Percentiles rank a stretch among this genome's conserved stretches.
These are phyloP conservation scores for Saccharomycopsis crataegensis DNA, from an alignment of 1,139 yeast genomes.

Conservation along the genomic window DNA sequence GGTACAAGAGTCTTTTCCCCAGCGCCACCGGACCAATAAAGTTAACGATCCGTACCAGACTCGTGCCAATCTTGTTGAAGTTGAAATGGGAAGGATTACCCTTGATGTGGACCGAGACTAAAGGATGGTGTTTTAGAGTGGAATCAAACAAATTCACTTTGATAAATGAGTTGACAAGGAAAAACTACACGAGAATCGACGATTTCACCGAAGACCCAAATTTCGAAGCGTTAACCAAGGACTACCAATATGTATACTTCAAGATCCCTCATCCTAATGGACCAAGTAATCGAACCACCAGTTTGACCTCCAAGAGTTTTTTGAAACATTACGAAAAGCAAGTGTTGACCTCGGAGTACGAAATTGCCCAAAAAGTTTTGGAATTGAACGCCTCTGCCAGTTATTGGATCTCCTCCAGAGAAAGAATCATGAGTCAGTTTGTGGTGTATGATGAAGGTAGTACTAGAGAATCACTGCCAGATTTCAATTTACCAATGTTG, in stretches of 20 bases:
- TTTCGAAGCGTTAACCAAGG: conserved; percentile 20
- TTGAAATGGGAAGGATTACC: conserved; percentile 86
- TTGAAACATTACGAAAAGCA: conserved; percentile 68
- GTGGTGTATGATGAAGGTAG: conserved; percentile 48
- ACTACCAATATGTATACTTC: conserved; percentile 32
- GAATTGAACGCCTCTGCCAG: conserved; percentile 71
- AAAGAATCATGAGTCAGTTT: conserved; percentile 76
- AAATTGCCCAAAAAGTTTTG: conserved; percentile 71
- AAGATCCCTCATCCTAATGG: conserved; percentile 94
- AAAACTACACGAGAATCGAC: conserved; percentile 41
- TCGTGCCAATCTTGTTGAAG: conserved; percentile 67
- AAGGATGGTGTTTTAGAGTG: conserved; percentile 88
- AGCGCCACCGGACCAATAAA: conserved; percentile 39
- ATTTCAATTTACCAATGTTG: conserved; percentile 10
- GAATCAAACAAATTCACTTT: conserved; percentile 30
- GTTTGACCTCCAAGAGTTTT: conserved; percentile 74
- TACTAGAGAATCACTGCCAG: background rate
- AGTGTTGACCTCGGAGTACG: conserved; percentile 60
- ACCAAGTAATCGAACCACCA: conserved; percentile 62
- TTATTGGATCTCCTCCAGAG: conserved; percentile 90
- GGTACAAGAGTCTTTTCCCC: conserved; percentile 76
- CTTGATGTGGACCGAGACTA: conserved; percentile 46
- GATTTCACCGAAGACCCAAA: conserved; percentile 21
- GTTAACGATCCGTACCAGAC: conserved; percentile 64
- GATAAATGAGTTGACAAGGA: conserved; percentile 31